phyloP scores from a whole-genome alignment of 2,329 filamentous ascomycete species.

The Ilyonectria robusta region DNA sequence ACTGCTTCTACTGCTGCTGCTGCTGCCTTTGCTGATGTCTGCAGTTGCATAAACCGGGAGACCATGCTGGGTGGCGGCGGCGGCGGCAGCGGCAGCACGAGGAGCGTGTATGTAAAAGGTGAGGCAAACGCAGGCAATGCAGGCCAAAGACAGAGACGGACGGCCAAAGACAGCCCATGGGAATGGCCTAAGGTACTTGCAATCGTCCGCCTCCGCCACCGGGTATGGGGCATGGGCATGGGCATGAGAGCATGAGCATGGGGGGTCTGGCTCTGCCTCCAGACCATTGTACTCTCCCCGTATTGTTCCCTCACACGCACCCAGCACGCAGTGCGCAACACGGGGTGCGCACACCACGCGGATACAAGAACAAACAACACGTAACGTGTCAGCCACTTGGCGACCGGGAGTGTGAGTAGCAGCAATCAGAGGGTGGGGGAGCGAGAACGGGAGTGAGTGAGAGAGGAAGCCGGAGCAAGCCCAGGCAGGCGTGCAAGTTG shows the following conservation, averaged over 20 bases:
- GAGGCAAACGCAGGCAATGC: background rate
- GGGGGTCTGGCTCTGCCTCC: background rate
- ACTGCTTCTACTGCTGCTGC: conserved; percentile 1
- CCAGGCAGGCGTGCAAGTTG: background rate
- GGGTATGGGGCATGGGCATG: conserved; percentile 14
- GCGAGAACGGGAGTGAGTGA: background rate
- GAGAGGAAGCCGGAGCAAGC: background rate
- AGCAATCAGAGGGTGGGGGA: background rate
- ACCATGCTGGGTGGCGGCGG: conserved; percentile 6
- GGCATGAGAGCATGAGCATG: conserved; percentile 12
- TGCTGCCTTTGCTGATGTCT: background rate
- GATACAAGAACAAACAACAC: conserved; percentile 26
- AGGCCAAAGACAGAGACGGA: conserved; percentile 9
- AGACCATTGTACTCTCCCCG: background rate
- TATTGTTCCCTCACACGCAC: conserved; percentile 17
- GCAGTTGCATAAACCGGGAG: conserved; percentile 9
- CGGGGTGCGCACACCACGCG: conserved; percentile 6
- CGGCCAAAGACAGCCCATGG: conserved; percentile 2
- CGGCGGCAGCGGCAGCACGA: conserved; percentile 3
- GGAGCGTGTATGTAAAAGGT: conserved; percentile 17
- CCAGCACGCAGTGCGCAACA: conserved; percentile 7
- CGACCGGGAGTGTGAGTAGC: background rate
- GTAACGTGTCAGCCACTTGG: conserved; percentile 5
- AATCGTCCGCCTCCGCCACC: conserved; percentile 19
- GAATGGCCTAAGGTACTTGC: conserved; percentile 10